These are phyloP conservation scores for Stagonosporopsis tanaceti DNA, from an alignment of 2,329 filamentous ascomycete genomes.

Conservation along the genomic window DNA sequence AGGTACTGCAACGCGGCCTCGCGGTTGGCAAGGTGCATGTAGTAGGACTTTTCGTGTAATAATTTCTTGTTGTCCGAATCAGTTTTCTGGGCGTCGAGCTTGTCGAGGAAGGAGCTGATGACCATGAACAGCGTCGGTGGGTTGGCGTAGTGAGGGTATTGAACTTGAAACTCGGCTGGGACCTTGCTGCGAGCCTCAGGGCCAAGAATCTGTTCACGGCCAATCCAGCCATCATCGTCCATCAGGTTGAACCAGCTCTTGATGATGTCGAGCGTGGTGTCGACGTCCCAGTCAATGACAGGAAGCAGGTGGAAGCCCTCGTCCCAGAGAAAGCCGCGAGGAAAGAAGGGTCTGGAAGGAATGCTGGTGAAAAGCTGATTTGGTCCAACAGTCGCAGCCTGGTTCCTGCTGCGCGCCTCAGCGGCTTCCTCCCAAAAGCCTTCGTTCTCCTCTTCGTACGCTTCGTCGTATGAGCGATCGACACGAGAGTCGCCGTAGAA, in stretches of 20 bases:
- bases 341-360: conserved; percentile 94
- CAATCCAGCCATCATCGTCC: conserved; percentile 98
- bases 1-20: conserved; percentile 76
- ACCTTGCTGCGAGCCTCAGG: conserved; percentile 94
- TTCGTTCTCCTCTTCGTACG: conserved; percentile 95
- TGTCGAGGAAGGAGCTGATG: conserved; percentile 83
- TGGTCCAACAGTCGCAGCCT: conserved; percentile 78
- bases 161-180: conserved; percentile 87
- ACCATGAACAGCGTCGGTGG: conserved; percentile 94
- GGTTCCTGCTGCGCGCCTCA: conserved; percentile 73
- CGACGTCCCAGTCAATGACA: conserved; percentile 92
- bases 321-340: conserved; percentile 95
- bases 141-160: conserved; percentile 97
- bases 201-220: conserved; percentile 92
- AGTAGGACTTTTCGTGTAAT: conserved; percentile 57
- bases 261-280: conserved; percentile 82
- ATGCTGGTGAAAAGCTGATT: conserved; percentile 90
- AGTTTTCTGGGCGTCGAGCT: conserved; percentile 63
- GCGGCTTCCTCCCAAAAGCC: conserved; percentile 94
- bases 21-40: conserved; percentile 71
- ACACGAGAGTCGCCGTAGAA: conserved; percentile 90
- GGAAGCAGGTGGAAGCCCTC: conserved; percentile 95
- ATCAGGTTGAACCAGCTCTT: conserved; percentile 96
- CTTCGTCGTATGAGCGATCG: conserved; percentile 87
- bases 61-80: conserved; percentile 47